phyloP scores from a whole-genome alignment of 768 basidiomycete genomes.

The Tylopilus intermedius region DNA sequence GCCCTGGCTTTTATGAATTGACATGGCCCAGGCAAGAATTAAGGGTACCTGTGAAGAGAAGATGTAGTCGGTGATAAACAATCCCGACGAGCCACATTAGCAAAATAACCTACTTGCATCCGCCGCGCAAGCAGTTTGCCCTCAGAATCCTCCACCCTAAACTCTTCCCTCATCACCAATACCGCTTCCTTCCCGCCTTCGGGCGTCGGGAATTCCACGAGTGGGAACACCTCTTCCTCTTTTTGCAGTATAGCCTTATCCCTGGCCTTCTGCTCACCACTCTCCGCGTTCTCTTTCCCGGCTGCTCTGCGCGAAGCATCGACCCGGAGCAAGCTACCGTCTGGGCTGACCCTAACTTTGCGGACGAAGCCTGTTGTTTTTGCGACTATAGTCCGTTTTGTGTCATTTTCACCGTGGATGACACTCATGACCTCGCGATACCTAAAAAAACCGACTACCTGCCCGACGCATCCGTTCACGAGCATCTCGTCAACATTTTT shows the following conservation, averaged over 20 bases:
- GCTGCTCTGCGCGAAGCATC: neutral
- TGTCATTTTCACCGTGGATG: constrained; percentile 22
- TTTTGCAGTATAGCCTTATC: constrained; percentile 29
- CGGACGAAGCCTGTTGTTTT: constrained; percentile 34
- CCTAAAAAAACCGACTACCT: constrained; percentile 49
- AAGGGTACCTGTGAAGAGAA: constrained; percentile 50
- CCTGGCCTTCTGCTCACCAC: constrained; percentile 15
- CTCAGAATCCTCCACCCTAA: constrained; percentile 48
- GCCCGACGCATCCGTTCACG: constrained; percentile 69
- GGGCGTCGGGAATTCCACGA: constrained; percentile 43
- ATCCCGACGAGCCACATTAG: no score
- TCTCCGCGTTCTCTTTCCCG: constrained; percentile 34
- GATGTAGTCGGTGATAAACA: neutral
- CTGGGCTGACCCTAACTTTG: constrained; percentile 29
- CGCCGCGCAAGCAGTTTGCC: constrained; percentile 45
- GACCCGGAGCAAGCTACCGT: constrained; percentile 21
- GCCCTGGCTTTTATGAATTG: constrained; percentile 75
- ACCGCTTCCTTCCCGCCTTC: constrained; percentile 41
- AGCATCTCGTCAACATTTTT: constrained; percentile 59
- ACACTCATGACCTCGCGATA: constrained; percentile 19
- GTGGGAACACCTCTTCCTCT: constrained; percentile 40
- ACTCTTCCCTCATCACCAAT: constrained; percentile 49
- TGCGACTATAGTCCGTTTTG: constrained; percentile 15
- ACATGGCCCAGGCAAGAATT: constrained; percentile 74
- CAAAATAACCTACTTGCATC: constrained; percentile 33